Evolutionary conservation across 305 asterid genomes (phyloP).

Genomic region (Salvia sclarea): DNA sequence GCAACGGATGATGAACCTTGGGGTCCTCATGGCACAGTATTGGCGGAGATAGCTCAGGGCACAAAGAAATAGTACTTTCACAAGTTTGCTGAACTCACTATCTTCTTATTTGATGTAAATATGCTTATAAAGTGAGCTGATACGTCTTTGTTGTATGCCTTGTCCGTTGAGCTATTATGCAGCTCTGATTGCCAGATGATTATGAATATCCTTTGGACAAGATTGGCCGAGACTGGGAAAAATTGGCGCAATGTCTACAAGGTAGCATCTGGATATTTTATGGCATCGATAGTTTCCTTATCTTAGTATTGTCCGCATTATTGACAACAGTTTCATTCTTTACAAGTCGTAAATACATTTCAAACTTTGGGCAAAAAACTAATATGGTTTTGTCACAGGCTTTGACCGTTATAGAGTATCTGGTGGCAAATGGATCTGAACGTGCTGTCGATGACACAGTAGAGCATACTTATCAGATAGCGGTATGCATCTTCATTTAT

Average conservation of each 20-base stretch:
- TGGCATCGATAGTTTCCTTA: not conserved
- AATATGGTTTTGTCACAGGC: conserved; percentile 50
- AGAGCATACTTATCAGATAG: conserved; percentile 93
- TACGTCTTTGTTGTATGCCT: conserved; percentile 32
- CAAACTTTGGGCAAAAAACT: conserved; percentile 13
- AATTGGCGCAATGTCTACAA: conserved; percentile 93
- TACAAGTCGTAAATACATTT: not conserved
- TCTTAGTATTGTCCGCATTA: not conserved
- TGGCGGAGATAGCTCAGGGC: conserved; percentile 95
- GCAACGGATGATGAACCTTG: conserved; percentile 98
- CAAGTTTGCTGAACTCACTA: conserved; percentile 22
- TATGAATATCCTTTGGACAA: conserved; percentile 94
- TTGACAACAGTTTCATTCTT: not conserved
- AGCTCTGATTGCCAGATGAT: conserved; percentile 91
- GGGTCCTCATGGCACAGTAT: conserved; percentile 99
- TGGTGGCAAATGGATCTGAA: conserved; percentile 96
- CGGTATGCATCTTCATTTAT: conserved; percentile 56
- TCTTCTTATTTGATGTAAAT: conserved; percentile 25
- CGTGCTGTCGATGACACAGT: conserved; percentile 93
- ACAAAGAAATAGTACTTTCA: conserved; percentile 82
- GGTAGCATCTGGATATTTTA: conserved; percentile 49
- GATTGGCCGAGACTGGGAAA: conserved; percentile 83
- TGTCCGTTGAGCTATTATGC: conserved; percentile 45
- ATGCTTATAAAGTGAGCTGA: conserved; percentile 23
- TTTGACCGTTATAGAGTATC: conserved; percentile 89